Evolutionary conservation across 805 yeast species (phyloP).

Genomic region (Candida tibetensis): DNA sequence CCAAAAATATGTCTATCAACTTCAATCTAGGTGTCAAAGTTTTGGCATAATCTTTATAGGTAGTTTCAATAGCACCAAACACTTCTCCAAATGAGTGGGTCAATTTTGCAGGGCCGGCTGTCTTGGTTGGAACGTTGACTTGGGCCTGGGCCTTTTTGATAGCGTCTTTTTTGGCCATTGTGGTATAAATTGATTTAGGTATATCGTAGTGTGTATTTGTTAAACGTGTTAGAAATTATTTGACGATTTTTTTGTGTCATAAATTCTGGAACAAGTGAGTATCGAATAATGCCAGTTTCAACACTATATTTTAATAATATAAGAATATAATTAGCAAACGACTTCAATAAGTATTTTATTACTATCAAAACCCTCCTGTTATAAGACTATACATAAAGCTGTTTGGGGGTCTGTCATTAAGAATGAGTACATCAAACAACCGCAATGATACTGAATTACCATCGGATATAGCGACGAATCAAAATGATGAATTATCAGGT

Average conservation of each 20-base stretch:
- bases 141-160: constrained; percentile 20
- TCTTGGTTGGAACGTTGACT: constrained; percentile 6
- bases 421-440: no score
- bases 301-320: no score
- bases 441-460: neutral
- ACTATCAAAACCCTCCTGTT: no score
- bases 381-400: no score
- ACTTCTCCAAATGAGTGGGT: constrained; percentile 23
- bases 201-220: neutral
- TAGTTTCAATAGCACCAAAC: constrained; percentile 27
- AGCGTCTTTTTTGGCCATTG: constrained; percentile 41
- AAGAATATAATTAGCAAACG: no score
- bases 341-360: no score
- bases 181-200: constrained; percentile 1
- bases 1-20: constrained; percentile 75
- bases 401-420: no score
- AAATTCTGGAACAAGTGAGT: no score
- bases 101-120: constrained; percentile 5
- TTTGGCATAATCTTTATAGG: constrained; percentile 32
- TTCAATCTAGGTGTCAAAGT: constrained; percentile 48
- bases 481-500: no score
- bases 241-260: neutral
- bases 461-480: neutral
- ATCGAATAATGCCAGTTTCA: no score
- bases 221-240: constrained; percentile 1